phyloP scores from a whole-genome alignment of 805 yeast genomes.

The Metschnikowia picachoensis region DNA sequence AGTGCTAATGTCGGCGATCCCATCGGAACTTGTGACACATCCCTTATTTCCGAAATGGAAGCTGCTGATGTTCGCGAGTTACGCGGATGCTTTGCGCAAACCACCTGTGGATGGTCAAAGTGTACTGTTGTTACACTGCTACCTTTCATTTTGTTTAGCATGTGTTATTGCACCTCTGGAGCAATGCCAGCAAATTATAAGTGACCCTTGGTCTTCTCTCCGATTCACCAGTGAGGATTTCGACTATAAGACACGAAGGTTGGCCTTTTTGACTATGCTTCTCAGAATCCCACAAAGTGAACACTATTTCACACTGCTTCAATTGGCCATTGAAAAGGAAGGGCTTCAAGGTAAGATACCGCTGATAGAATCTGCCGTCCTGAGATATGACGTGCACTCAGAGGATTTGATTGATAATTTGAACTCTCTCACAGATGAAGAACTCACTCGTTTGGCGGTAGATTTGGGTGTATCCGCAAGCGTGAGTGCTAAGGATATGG shows the following conservation, averaged over 20 bases:
- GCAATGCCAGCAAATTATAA: neutral
- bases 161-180: conserved; percentile 4
- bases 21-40: conserved; percentile 5
- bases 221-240: conserved; percentile 1
- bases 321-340: neutral
- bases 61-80: conserved; percentile 22
- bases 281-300: neutral
- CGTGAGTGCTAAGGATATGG: neutral
- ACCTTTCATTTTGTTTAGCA: conserved; percentile 8
- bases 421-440: neutral
- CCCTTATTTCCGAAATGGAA: conserved; percentile 15
- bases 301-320: neutral
- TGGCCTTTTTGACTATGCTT: conserved; percentile 7
- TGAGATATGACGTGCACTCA: conserved; percentile 2
- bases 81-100: neutral
- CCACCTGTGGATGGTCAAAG: neutral
- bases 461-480: neutral
- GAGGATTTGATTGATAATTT: neutral
- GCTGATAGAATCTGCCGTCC: conserved; percentile 3
- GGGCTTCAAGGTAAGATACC: conserved; percentile 2
- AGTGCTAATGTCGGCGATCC: conserved; percentile 1
- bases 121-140: conserved; percentile 5
- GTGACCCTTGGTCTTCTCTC: conserved; percentile 4
- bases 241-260: conserved; percentile 2
- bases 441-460: neutral